Conservation (phyloP, 176 grass and related monocot species). For the Oryza nivara region DNA sequence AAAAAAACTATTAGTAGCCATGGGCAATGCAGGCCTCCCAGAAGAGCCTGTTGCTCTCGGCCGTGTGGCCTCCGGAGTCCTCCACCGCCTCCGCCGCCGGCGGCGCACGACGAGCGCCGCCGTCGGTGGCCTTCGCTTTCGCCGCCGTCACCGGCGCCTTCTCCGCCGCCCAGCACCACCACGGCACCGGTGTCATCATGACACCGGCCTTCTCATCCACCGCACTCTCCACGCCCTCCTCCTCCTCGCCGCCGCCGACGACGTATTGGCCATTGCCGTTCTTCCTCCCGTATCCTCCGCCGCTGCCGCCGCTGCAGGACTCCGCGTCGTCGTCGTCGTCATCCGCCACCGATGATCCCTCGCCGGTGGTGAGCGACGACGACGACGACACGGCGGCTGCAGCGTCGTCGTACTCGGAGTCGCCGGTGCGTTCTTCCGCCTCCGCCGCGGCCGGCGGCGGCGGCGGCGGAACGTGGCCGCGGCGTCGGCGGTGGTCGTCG, state of each 20-base stretch:
- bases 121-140: background rate
- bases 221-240: background rate
- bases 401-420: background rate
- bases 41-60: conserved; percentile 47
- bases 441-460: too few species aligned
- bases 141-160: too few species aligned
- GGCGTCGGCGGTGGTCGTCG: too few species aligned
- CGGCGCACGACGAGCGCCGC: background rate
- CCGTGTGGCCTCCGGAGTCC: background rate
- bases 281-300: too few species aligned
- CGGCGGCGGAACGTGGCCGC: background rate
- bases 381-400: background rate
- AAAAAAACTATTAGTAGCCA: conserved; percentile 34
- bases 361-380: background rate
- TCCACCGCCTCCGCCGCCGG: background rate
- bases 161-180: background rate
- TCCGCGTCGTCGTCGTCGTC: background rate
- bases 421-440: background rate
- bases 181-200: background rate
- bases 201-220: background rate
- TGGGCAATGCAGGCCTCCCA: conserved; percentile 58
- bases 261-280: too few species aligned
- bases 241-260: too few species aligned
- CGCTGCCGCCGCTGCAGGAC: background rate
- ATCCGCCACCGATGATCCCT: background rate